These are phyloP conservation scores for Calonectria naviculata DNA, from an alignment of 2,329 filamentous ascomycete species.

Conservation along the genomic window DNA sequence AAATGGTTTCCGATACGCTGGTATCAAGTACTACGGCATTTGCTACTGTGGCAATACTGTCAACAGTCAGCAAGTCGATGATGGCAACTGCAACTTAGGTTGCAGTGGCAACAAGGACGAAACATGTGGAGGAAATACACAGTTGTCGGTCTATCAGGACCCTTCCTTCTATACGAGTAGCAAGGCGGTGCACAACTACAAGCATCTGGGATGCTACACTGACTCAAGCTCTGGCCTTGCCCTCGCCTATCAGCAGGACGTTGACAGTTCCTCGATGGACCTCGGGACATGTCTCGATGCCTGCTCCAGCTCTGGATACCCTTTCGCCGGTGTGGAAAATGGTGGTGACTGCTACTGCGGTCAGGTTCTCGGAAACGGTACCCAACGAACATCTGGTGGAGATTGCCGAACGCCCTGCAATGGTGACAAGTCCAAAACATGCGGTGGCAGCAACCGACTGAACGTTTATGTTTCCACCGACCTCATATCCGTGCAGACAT, in stretches of 20 bases:
- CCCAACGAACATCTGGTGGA: slow-evolving; percentile 45
- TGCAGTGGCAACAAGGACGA: slow-evolving; percentile 59
- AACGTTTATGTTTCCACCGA: slow-evolving; percentile 61
- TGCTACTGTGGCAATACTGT: slow-evolving; percentile 66
- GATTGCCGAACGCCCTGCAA: slow-evolving; percentile 64
- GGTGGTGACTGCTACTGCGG: slow-evolving; percentile 63
- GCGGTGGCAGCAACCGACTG: slow-evolving; percentile 56
- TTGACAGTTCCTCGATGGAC: slow-evolving; percentile 52
- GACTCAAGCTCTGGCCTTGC: slow-evolving; percentile 57
- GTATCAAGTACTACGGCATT: slow-evolving; percentile 61
- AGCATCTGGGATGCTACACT: slow-evolving; percentile 71
- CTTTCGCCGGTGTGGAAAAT: slow-evolving; percentile 61
- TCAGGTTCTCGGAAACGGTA: slow-evolving; percentile 62
- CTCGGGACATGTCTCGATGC: slow-evolving; percentile 54
- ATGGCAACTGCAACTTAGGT: slow-evolving; percentile 67
- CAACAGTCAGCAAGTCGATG: slow-evolving; percentile 61
- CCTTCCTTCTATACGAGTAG: slow-evolving; percentile 59
- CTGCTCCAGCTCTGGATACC: slow-evolving; percentile 57
- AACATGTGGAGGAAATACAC: slow-evolving; percentile 59
- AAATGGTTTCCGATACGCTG: slow-evolving; percentile 62
- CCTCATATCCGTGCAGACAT: slow-evolving; percentile 62
- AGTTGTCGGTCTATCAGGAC: slow-evolving; percentile 61
- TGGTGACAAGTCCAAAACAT: slow-evolving; percentile 55
- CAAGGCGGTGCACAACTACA: slow-evolving; percentile 63
- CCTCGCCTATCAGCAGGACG: slow-evolving; percentile 55